These are phyloP conservation scores for Aureobasidium sp. DNA, from an alignment of 2,329 filamentous ascomycete species.

Conservation along the genomic window DNA sequence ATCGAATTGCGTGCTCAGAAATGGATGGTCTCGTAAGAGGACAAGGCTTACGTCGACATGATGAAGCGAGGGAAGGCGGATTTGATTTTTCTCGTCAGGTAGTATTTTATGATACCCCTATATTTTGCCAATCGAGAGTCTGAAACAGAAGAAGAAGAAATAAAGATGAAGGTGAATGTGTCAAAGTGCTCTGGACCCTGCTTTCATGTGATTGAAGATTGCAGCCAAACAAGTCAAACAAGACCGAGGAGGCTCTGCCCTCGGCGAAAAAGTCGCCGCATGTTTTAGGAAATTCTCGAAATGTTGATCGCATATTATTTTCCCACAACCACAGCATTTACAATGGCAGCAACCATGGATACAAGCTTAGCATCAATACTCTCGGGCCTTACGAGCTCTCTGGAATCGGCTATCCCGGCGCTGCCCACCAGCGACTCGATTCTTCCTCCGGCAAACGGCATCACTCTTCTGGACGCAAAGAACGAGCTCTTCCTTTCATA, in stretches of 20 bases:
- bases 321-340: not conserved
- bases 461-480: constrained; percentile 91
- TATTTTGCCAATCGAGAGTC: not conserved
- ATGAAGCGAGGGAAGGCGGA: not conserved
- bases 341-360: constrained; percentile 7
- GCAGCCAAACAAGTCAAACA: constrained; percentile 6
- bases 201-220: constrained; percentile 5
- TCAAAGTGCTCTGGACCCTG: not conserved
- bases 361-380: constrained; percentile 29
- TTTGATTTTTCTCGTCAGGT: not conserved
- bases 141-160: not conserved
- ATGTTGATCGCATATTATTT: not conserved
- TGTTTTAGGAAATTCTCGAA: constrained; percentile 2
- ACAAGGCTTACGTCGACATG: not conserved
- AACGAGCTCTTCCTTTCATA: constrained; percentile 97
- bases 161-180: not conserved
- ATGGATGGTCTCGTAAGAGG: not conserved
- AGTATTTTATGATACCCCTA: constrained; percentile 13
- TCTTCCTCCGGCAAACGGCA: constrained; percentile 72
- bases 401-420: constrained; percentile 51
- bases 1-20: not conserved
- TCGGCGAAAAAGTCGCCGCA: constrained; percentile 1
- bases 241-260: not conserved
- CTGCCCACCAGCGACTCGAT: constrained; percentile 54
- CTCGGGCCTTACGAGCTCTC: constrained; percentile 47